A percentile compares a stretch with the other conserved stretches of the same genome.
These are phyloP conservation scores for Talaromyces islandicus DNA, from an alignment of 2,329 filamentous ascomycete genomes.

Conservation along the genomic window DNA sequence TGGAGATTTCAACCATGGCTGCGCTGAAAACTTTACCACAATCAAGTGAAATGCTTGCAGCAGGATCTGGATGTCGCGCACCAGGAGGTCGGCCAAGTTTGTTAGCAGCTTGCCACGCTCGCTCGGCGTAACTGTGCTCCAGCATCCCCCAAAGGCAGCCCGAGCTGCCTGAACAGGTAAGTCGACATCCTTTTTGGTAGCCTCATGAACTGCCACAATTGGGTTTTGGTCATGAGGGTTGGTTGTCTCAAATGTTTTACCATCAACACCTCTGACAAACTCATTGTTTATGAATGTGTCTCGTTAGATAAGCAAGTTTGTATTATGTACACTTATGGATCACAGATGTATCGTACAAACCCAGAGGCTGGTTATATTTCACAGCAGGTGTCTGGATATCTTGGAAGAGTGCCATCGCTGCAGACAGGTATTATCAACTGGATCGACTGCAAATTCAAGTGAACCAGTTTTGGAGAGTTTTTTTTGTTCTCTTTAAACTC, in stretches of 20 bases:
- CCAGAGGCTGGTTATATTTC: constrained; percentile 37
- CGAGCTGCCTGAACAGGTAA: constrained; percentile 79
- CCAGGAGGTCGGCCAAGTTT: constrained; percentile 73
- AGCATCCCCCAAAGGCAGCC: constrained; percentile 72
- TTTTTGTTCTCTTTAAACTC: neutral
- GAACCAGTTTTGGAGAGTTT: neutral
- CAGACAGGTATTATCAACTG: neutral
- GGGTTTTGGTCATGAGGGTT: constrained; percentile 81
- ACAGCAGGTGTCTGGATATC: constrained; percentile 33
- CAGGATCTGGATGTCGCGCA: constrained; percentile 70
- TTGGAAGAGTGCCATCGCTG: constrained; percentile 31
- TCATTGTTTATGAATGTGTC: constrained; percentile 67
- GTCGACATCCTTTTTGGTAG: constrained; percentile 70
- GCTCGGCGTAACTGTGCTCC: constrained; percentile 65
- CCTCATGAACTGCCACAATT: constrained; percentile 77
- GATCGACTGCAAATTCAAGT: neutral
- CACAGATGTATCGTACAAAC: constrained; percentile 24
- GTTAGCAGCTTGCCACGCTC: constrained; percentile 63
- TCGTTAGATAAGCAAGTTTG: neutral
- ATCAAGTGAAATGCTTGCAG: constrained; percentile 51
- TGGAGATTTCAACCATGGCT: constrained; percentile 14
- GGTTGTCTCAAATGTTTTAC: constrained; percentile 87
- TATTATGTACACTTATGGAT: neutral
- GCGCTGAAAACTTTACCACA: constrained; percentile 18
- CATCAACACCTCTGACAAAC: constrained; percentile 75